phyloP scores from a whole-genome alignment of 306 rosid species.

The Acacia confusa region DNA sequence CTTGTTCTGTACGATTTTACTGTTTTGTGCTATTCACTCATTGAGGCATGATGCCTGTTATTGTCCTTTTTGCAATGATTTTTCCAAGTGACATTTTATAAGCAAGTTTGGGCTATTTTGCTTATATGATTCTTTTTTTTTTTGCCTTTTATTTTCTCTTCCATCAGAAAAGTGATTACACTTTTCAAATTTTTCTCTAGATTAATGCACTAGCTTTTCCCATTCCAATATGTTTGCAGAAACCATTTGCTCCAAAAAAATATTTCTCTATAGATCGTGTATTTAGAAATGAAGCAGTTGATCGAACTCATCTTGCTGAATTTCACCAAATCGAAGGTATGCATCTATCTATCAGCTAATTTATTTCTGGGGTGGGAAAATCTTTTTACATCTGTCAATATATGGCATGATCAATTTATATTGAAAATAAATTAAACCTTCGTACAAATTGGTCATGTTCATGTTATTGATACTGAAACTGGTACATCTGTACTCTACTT shows the following conservation, averaged over 20 bases:
- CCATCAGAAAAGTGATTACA: background rate
- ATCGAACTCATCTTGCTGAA: constrained; percentile 97
- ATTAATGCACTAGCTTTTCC: background rate
- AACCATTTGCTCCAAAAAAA: constrained; percentile 80
- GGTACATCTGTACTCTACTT: background rate
- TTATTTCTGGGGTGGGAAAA: background rate
- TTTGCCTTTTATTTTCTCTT: background rate
- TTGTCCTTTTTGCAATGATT: constrained; percentile 7
- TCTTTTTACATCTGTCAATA: background rate
- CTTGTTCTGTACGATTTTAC: constrained; percentile 8
- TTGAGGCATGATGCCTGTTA: background rate
- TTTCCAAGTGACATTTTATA: background rate
- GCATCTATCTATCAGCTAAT: constrained; percentile 3
- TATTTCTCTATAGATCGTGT: constrained; percentile 97
- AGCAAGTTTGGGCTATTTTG: constrained; percentile 11
- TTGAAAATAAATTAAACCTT: background rate
- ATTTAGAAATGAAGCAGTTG: constrained; percentile 97
- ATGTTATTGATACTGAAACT: background rate
- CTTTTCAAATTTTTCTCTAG: background rate
- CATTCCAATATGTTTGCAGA: constrained; percentile 49
- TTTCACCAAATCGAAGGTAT: constrained; percentile 99
- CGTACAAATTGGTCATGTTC: constrained; percentile 4
- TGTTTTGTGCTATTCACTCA: constrained; percentile 9
- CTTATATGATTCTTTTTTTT: background rate
- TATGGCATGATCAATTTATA: background rate